Conservation (phyloP, 2,329 filamentous ascomycete species). For the Dothiorella sarmentorum region DNA sequence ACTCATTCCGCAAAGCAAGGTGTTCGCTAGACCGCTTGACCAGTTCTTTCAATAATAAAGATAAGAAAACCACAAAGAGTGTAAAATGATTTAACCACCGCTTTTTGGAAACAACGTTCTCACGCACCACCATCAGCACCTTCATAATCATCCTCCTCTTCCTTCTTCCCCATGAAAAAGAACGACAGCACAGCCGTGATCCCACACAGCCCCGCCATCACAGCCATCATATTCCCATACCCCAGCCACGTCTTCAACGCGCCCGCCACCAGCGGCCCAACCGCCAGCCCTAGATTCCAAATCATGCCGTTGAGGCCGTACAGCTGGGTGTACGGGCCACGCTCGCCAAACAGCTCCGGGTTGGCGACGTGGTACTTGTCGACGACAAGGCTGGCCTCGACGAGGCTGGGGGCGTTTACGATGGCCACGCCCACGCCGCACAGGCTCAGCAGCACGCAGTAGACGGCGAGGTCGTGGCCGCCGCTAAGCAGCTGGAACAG, state of each 20-base stretch:
- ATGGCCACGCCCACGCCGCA: constrained; percentile 52
- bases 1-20: no score
- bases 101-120: no score
- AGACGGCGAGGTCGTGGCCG: constrained; percentile 43
- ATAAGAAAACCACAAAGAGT: no score
- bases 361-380: constrained; percentile 56
- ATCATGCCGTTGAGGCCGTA: constrained; percentile 64
- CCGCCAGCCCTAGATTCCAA: constrained; percentile 56
- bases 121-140: neutral
- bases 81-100: no score
- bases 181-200: constrained; percentile 33
- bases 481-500: neutral
- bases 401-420: constrained; percentile 54
- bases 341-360: constrained; percentile 51
- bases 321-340: constrained; percentile 62
- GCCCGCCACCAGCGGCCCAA: constrained; percentile 59
- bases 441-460: constrained; percentile 44
- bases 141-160: neutral
- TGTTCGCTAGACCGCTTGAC: no score
- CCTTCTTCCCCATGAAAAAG: constrained; percentile 8
- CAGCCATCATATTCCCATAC: constrained; percentile 57
- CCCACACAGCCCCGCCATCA: constrained; percentile 47
- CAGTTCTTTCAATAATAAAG: no score
- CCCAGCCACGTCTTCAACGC: constrained; percentile 50
- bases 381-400: constrained; percentile 56